Evolutionary conservation across 192 early-diverging fungal species (phyloP).

Genomic region (Phycomyces nitens): DNA sequence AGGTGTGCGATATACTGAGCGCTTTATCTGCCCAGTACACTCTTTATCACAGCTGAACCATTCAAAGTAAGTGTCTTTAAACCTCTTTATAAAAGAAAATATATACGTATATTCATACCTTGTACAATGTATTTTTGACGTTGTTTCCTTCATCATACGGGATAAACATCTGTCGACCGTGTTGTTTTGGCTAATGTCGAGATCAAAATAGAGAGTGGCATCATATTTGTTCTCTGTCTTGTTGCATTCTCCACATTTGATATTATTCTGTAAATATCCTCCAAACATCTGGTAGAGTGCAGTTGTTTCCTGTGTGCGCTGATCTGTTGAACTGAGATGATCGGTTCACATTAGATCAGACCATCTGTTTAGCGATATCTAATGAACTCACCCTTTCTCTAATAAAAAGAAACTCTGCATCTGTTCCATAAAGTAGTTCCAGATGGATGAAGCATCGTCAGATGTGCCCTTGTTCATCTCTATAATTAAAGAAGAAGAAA

Average conservation of each 20-base stretch:
- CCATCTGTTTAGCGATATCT: background rate
- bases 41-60: constrained; percentile 21
- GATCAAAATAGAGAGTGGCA: constrained; percentile 64
- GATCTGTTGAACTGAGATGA: constrained; percentile 52
- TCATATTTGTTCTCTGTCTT: constrained; percentile 70
- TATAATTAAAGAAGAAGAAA: constrained; percentile 54
- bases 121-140: background rate
- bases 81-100: background rate
- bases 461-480: constrained; percentile 72
- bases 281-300: constrained; percentile 81
- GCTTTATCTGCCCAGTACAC: background rate
- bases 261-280: constrained; percentile 75
- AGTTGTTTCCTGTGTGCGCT: constrained; percentile 72
- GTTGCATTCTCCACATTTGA: constrained; percentile 72
- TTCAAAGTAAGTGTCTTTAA: too few species aligned
- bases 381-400: constrained; percentile 36
- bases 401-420: constrained; percentile 62
- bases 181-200: constrained; percentile 71
- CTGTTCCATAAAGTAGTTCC: constrained; percentile 62
- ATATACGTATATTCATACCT: background rate
- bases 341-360: background rate
- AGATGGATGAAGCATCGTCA: constrained; percentile 85
- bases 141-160: constrained; percentile 35
- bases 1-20: constrained; percentile 24
- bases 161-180: constrained; percentile 66